Percentiles rank a stretch among this genome's conserved stretches.
Conservation (phyloP, 306 rosid genomes). For the Rosa lucieae region DNA sequence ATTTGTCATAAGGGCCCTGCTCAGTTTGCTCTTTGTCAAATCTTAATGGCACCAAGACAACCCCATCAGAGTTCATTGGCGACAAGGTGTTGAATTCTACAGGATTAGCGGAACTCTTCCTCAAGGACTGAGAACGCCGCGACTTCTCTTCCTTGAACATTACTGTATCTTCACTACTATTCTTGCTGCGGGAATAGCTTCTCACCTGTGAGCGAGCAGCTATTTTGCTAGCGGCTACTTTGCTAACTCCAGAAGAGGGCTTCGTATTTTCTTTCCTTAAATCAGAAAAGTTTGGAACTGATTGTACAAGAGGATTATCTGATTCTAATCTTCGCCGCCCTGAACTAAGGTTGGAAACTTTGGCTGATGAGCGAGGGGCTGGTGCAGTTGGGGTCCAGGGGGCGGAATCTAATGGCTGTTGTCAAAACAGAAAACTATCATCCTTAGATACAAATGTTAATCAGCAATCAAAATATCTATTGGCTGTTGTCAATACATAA, state of each 20-base stretch:
- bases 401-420: conserved; percentile 72
- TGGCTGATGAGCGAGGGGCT: conserved; percentile 52
- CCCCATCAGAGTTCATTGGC: conserved; percentile 55
- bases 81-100: conserved; percentile 58
- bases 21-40: conserved; percentile 67
- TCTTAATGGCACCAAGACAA: conserved; percentile 66
- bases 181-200: conserved; percentile 64
- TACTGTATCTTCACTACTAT: conserved; percentile 55
- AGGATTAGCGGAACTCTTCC: conserved; percentile 65
- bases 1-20: conserved; percentile 43
- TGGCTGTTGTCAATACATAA: conserved; percentile 52
- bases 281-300: conserved; percentile 96
- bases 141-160: conserved; percentile 75
- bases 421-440: conserved; percentile 30
- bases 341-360: conserved; percentile 47
- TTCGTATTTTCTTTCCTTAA: conserved; percentile 94
- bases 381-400: conserved; percentile 54
- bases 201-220: conserved; percentile 63
- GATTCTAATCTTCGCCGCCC: conserved; percentile 67
- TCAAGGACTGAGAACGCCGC: conserved; percentile 51
- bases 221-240: conserved; percentile 63
- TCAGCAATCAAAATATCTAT: conserved; percentile 36
- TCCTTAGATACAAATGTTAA: conserved; percentile 25
- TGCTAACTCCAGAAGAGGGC: conserved; percentile 71
- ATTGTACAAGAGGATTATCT: conserved; percentile 77